These are phyloP conservation scores for Leccinum griseonigrum DNA, from an alignment of 1,284 basidiomycete genomes.

Conservation along the genomic window DNA sequence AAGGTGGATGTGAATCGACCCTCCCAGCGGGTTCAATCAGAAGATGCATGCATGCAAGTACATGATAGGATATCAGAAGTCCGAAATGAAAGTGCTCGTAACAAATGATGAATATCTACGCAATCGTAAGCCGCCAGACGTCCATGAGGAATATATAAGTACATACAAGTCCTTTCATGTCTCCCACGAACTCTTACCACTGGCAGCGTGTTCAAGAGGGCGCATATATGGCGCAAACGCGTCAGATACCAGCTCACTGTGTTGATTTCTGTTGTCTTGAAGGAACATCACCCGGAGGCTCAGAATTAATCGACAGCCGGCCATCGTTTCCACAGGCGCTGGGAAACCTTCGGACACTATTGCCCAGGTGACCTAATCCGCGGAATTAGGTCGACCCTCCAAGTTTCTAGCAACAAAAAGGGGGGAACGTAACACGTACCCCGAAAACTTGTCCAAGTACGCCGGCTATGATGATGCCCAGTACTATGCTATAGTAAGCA, in stretches of 20 bases:
- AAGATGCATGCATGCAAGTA: not conserved
- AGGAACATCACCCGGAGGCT: slow-evolving; percentile 3
- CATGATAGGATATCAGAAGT: not conserved
- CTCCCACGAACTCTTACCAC: not conserved
- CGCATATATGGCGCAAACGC: not conserved
- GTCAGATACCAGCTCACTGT: not conserved
- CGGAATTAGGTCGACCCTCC: not conserved
- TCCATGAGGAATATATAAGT: not conserved
- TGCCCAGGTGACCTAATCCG: not conserved
- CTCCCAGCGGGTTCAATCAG: not conserved
- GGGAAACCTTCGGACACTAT: not conserved
- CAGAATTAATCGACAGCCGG: slow-evolving; percentile 11
- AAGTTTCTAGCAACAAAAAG: not conserved
- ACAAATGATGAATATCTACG: not conserved
- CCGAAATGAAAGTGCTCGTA: not conserved
- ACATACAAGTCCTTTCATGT: not conserved
- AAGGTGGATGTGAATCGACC: not conserved
- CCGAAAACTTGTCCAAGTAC: slow-evolving; percentile 9
- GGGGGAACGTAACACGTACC: slow-evolving; percentile 1
- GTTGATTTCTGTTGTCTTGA: not conserved
- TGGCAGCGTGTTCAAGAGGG: not conserved
- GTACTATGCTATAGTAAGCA: slow-evolving; percentile 10
- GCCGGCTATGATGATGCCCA: not conserved
- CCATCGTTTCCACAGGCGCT: not conserved
- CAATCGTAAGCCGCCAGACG: not conserved